These are phyloP conservation scores for Tricholoma sp. DNA, from an alignment of 768 basidiomycete species.

Conservation along the genomic window DNA sequence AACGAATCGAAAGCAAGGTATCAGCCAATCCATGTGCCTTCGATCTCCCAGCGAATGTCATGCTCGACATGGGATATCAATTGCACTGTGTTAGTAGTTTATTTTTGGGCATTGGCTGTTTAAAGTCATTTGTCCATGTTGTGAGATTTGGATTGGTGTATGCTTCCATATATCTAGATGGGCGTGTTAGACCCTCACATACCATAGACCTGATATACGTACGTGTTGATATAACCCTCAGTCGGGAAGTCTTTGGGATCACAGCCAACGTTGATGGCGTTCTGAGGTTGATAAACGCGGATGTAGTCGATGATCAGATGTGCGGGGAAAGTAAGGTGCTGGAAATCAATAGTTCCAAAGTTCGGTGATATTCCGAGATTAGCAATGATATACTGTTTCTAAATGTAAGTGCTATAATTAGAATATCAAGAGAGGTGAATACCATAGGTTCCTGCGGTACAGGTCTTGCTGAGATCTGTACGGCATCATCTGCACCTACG, in stretches of 20 bases:
- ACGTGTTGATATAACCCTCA: constrained; percentile 63
- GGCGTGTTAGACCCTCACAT: neutral
- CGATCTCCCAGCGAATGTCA: neutral
- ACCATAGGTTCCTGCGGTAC: constrained; percentile 88
- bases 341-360: constrained; percentile 71
- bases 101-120: constrained; percentile 60
- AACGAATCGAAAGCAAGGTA: neutral
- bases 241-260: constrained; percentile 66
- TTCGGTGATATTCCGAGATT: constrained; percentile 81
- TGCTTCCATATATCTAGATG: constrained; percentile 49
- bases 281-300: constrained; percentile 67
- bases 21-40: neutral
- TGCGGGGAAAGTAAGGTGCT: constrained; percentile 64
- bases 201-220: constrained; percentile 15
- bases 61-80: constrained; percentile 11
- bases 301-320: constrained; percentile 44
- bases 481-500: constrained; percentile 54
- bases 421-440: constrained; percentile 14
- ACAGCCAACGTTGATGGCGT: constrained; percentile 68
- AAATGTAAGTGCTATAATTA: neutral
- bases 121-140: constrained; percentile 46
- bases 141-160: constrained; percentile 67
- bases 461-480: constrained; percentile 60
- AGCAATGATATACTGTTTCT: constrained; percentile 67
- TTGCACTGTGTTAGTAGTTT: constrained; percentile 33